These are phyloP conservation scores for Fragilaria crotonensis DNA, from an alignment of 108 stramenopile species.

Conservation along the genomic window DNA sequence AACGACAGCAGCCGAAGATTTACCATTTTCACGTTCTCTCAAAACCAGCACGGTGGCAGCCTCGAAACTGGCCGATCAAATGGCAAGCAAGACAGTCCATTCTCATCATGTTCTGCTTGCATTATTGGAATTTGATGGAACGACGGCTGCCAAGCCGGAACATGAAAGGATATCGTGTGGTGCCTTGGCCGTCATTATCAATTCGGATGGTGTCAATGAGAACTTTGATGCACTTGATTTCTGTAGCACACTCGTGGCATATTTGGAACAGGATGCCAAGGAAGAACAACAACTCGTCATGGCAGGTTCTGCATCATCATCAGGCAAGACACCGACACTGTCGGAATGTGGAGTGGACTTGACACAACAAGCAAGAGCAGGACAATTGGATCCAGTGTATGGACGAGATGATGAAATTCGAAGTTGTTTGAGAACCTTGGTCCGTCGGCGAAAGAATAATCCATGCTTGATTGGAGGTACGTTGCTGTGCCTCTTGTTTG, in stretches of 20 bases:
- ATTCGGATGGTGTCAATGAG: slow-evolving; percentile 46
- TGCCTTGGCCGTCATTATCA: slow-evolving; percentile 46
- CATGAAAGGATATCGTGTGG: slow-evolving; percentile 33
- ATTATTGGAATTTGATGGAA: slow-evolving; percentile 37
- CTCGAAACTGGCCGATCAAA: slow-evolving; percentile 30
- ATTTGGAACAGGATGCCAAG: slow-evolving; percentile 22
- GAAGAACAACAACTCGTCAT: slow-evolving; percentile 50
- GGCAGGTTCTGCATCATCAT: slow-evolving; percentile 20
- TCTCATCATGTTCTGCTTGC: slow-evolving; percentile 56
- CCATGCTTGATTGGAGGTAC: slow-evolving; percentile 72
- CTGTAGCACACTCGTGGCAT: slow-evolving; percentile 51
- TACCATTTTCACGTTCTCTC: slow-evolving; percentile 38
- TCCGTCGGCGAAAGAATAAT: slow-evolving; percentile 84
- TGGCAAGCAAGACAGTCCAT: slow-evolving; percentile 31
- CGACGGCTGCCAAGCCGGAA: slow-evolving; percentile 16
- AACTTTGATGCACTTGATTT: slow-evolving; percentile 46
- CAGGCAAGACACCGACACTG: slow-evolving; percentile 48
- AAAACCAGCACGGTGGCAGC: slow-evolving; percentile 33
- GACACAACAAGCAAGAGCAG: slow-evolving; percentile 53
- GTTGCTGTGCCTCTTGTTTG: slow-evolving; percentile 64
- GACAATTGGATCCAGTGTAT: slow-evolving; percentile 57
- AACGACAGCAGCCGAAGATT: slow-evolving; percentile 27
- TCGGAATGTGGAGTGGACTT: slow-evolving; percentile 58
- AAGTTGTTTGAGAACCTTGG: slow-evolving; percentile 52
- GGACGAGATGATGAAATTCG: slow-evolving; percentile 76